Conservation (phyloP, 768 basidiomycete species). For the Tylopilus subfusipes region DNA sequence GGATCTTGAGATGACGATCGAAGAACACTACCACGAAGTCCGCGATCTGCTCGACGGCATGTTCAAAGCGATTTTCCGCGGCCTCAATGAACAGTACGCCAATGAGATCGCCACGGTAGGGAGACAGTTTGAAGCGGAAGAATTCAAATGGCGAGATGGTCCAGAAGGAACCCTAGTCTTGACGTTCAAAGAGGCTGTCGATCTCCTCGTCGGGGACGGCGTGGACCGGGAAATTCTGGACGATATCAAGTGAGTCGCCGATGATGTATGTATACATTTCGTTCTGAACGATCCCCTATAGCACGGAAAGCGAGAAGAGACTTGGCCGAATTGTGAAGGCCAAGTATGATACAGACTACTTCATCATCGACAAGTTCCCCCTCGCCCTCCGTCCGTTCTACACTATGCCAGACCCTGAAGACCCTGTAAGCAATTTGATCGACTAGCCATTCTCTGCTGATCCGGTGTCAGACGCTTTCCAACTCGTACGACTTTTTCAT, state of each 20-base stretch:
- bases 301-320: slow-evolving; percentile 93
- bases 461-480: slow-evolving; percentile 62
- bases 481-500: slow-evolving; percentile 99
- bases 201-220: slow-evolving; percentile 83
- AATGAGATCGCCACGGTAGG: slow-evolving; percentile 80
- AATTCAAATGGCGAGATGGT: slow-evolving; percentile 83
- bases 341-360: slow-evolving; percentile 98
- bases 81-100: slow-evolving; percentile 69
- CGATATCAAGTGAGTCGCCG: slow-evolving; percentile 73
- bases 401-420: slow-evolving; percentile 95
- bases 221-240: slow-evolving; percentile 74
- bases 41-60: slow-evolving; percentile 88
- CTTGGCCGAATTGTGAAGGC: slow-evolving; percentile 86
- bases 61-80: slow-evolving; percentile 82
- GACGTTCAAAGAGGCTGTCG: slow-evolving; percentile 83
- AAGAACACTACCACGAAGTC: slow-evolving; percentile 98
- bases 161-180: slow-evolving; percentile 75
- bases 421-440: slow-evolving; percentile 57
- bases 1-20: slow-evolving; percentile 98
- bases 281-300: slow-evolving; percentile 30
- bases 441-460: slow-evolving; percentile 1
- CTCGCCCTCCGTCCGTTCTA: slow-evolving; percentile 95
- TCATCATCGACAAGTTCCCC: slow-evolving; percentile 99
- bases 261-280: not conserved
- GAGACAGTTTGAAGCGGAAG: slow-evolving; percentile 91